A percentile compares a stretch with the other conserved stretches of the same genome.
Evolutionary conservation across 106 monocot genomes (phyloP).

Genomic region (Dactylorhiza incarnata): DNA sequence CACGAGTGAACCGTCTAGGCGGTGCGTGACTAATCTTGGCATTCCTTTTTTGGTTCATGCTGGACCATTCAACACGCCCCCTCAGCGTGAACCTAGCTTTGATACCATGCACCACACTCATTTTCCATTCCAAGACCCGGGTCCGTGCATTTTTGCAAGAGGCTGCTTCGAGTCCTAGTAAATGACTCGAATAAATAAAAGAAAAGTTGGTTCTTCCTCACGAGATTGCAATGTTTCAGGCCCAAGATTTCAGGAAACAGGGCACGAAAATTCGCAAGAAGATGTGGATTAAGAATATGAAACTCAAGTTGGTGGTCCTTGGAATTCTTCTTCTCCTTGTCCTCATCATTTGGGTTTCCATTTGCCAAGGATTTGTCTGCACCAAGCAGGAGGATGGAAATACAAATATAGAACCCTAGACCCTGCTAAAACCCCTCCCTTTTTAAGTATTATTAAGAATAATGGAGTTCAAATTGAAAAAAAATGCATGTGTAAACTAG

Average conservation of each 20-base stretch:
- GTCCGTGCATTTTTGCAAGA: no score
- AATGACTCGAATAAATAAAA: not conserved
- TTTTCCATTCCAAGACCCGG: no score
- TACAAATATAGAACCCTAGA: conserved; percentile 6
- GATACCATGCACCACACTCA: no score
- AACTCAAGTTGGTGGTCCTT: conserved; percentile 77
- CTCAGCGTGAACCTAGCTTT: no score
- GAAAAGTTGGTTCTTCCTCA: not conserved
- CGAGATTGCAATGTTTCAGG: conserved; percentile 26
- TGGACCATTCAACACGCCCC: no score
- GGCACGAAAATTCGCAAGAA: conserved; percentile 65
- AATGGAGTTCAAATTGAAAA: not conserved
- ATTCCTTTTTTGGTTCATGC: no score
- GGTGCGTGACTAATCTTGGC: no score
- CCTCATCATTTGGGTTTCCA: conserved; percentile 81
- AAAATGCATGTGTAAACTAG: not conserved
- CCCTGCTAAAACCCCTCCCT: not conserved
- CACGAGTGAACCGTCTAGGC: no score
- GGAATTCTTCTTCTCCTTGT: conserved; percentile 65
- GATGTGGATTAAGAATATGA: conserved; percentile 93
- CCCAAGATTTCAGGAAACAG: conserved; percentile 89
- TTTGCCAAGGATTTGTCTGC: conserved; percentile 91
- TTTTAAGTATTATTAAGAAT: not conserved
- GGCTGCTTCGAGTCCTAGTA: no score
- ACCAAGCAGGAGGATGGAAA: conserved; percentile 40